Evolutionary conservation across 164 flowering plant species (phyloP), one percentile per base, ranked within the genome.

Genomic region (Liquidambar formosana): DNA sequence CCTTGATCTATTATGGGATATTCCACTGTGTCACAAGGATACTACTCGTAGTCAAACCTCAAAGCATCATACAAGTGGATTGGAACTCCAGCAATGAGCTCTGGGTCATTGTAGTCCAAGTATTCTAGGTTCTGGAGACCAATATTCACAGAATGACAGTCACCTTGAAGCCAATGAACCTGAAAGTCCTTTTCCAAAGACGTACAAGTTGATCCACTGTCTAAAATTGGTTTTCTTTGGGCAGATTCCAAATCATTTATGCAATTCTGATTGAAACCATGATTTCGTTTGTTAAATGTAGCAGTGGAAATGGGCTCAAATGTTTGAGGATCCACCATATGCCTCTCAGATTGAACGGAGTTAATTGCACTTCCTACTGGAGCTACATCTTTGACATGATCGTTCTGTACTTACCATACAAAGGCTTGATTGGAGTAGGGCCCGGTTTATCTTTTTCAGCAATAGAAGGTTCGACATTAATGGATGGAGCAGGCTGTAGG

Each of bases 1-100:
- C 92, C 82, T 78, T 89, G 86, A 72, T 84, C 92, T 46, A 81
- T 64, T 12, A 77, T 51, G 46, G 90, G 75, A 70, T 73, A 85
- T 23, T 87, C 91, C 64, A 80, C 53, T 10, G 79, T 60, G 51
- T 90, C 94, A 51, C 16, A 62, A 4, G 73, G 74, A 73, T 72
- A 75, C 65, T 72, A 75, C 65, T 82, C 89, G 44, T 60, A 74
- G 73, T 79, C 86, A 53, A 76, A 68, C 77, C 78, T 81, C 65
- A 74, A 33, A 15, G 78, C 76, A 71, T 85, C 91, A 59, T 74
- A 76, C 33, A 82, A 44, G 67, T 79, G 76, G 33, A 65, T 23
- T 51, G 86, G 85, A 67, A 75, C 70, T 43, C 77, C 88, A 57
- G 78, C 27, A 28, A 77, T 16, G 58, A 79, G 74, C 33, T 76